Base-by-base conservation (phyloP, 768 basidiomycete genomes). In the Hortiboletus flavorubellus region DNA sequence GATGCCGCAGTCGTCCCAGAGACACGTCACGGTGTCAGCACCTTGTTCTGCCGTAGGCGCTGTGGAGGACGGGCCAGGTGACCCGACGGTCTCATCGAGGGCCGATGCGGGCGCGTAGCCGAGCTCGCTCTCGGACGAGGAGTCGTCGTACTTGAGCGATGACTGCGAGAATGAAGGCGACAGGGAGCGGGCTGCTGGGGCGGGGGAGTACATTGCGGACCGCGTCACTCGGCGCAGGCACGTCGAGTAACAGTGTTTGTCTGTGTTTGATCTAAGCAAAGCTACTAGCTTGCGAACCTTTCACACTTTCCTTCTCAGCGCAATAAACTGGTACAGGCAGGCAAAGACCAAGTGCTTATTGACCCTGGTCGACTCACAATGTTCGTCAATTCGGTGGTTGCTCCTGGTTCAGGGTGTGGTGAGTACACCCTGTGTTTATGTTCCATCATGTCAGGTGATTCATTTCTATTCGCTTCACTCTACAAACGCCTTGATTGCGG, bases 1-100 rank as follows among this genome's bases (percentile, higher is more conserved):
- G 39, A 74, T 63, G 2, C 84, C 84, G 65, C 93, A 96, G 55
- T 85, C 85, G 34, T 86, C 88, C 93, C 93, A 96, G 51, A 81
- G 81, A 72, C 93, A 96, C 30, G 80, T 84, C 58, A 84, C 86
- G 29, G 80, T 84, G 64, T 89, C 87, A 12, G 72, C 76, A 38
- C 48, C 60, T 30, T 63, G 64, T 16, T 68, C 58, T 33, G 58
- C 53, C 7, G 52, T 26, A 4, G 59, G 54, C 35, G 64, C 58
- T 41, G 65, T 31, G 31, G 64, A 51, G 49, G 63, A 57, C 41
- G 67, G 59, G 15, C 64, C 55, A 46, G 72, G 62, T 2, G 67
- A 64, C 4, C 52, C 56, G 21, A 59, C 9, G n/a, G 53, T 29
- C 30, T 68, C 67, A 14, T 51, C 50, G 16, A 35, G 64, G 16